Percentiles rank a stretch among this genome's conserved stretches.
phyloP scores from a whole-genome alignment of 75 land plant species.

The Selaginella moellendorffii region DNA sequence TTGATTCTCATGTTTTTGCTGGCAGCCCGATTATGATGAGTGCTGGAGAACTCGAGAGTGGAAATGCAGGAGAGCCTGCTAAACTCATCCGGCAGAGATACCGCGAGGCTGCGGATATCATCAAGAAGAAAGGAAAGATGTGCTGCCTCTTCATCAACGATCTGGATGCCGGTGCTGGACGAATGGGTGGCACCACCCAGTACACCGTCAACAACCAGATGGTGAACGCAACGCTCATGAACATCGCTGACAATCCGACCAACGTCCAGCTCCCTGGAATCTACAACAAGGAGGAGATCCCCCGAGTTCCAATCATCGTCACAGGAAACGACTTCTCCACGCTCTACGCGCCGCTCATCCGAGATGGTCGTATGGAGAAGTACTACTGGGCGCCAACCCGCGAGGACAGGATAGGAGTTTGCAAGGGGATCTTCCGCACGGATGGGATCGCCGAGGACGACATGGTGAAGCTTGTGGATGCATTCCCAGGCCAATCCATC shows the following conservation, averaged over 20 bases:
- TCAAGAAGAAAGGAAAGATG: slow-evolving; percentile 79
- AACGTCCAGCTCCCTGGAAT: slow-evolving; percentile 82
- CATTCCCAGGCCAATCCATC: slow-evolving; percentile 88
- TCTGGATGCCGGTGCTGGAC: slow-evolving; percentile 85
- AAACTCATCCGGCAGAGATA: slow-evolving; percentile 82
- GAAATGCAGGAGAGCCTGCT: slow-evolving; percentile 87
- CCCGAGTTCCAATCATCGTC: slow-evolving; percentile 77
- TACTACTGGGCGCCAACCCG: slow-evolving; percentile 91
- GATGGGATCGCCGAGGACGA: slow-evolving; percentile 40
- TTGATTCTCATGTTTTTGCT: background rate
- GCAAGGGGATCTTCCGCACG: slow-evolving; percentile 60
- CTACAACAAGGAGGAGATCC: slow-evolving; percentile 80
- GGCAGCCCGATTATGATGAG: slow-evolving; percentile 97
- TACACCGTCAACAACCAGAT: slow-evolving; percentile 97
- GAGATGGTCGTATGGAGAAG: slow-evolving; percentile 94
- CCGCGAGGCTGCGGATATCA: slow-evolving; percentile 83
- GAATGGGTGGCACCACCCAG: slow-evolving; percentile 78
- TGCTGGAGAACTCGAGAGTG: slow-evolving; percentile 88
- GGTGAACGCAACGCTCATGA: slow-evolving; percentile 97
- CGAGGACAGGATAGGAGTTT: slow-evolving; percentile 80
- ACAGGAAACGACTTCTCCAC: slow-evolving; percentile 94
- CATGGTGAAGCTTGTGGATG: slow-evolving; percentile 58
- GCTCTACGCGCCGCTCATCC: slow-evolving; percentile 85
- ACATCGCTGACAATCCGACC: slow-evolving; percentile 91
- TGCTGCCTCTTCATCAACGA: slow-evolving; percentile 88